Percentiles rank a stretch among this genome's conserved stretches.
Conservation (phyloP, 129 eudicot genomes). For the Helianthus annuus region HanXRQr2.0-SUNRISE NC_035449.2:129712297-129712796, state of each 20-base stretch:
- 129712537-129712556: conserved; percentile 91
- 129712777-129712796: conserved; percentile 5
- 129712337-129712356: conserved; percentile 74
- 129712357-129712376: conserved; percentile 91
- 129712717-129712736: conserved; percentile 68
- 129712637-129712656: conserved; percentile 72
- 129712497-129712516: conserved; percentile 69
- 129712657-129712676: conserved; percentile 94
- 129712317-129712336: conserved; percentile 77
- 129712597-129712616: conserved; percentile 69
- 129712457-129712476: conserved; percentile 1
- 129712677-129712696: conserved; percentile 77
- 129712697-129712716: conserved; percentile 93
- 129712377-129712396: conserved; percentile 40
- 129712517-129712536: conserved; percentile 93
- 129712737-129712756: neutral
- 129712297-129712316: conserved; percentile 72
- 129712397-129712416: conserved; percentile 37
- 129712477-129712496: conserved; percentile 53
- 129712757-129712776: neutral
- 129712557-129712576: conserved; percentile 82
- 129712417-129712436: conserved; percentile 10
- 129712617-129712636: conserved; percentile 74
- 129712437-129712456: neutral
- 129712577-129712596: conserved; percentile 85